These are phyloP conservation scores for Ganoderma lingzhi DNA, from an alignment of 1,284 basidiomycete genomes.

Conservation along the genomic window DNA sequence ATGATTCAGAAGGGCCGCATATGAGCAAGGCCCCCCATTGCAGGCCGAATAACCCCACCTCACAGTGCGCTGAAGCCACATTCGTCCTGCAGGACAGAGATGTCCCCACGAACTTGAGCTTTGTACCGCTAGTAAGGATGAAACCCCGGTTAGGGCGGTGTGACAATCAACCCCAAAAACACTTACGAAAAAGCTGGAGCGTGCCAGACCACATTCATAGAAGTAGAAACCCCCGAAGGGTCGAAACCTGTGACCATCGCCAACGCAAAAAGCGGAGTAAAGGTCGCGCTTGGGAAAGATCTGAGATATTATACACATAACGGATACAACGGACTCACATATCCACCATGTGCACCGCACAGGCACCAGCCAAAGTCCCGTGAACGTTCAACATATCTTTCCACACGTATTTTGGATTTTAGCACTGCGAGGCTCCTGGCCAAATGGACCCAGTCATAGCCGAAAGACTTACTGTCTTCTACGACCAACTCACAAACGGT, in stretches of 20 bases:
- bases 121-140: conserved; percentile 28
- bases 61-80: conserved; percentile 34
- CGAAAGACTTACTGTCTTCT: conserved; percentile 33
- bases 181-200: conserved; percentile 35
- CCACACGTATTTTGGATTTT: background rate
- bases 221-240: conserved; percentile 36
- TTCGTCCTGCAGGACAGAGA: conserved; percentile 34
- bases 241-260: conserved; percentile 32
- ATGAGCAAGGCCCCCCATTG: background rate
- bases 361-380: conserved; percentile 37
- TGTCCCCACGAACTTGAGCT: conserved; percentile 35
- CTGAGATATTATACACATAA: background rate
- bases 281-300: conserved; percentile 31
- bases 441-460: background rate
- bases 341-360: conserved; percentile 37
- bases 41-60: conserved; percentile 29
- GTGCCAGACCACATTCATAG: conserved; percentile 40
- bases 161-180: background rate
- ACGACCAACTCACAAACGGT: conserved; percentile 39
- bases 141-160: background rate
- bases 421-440: background rate
- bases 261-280: conserved; percentile 35
- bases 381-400: conserved; percentile 43
- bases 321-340: conserved; percentile 32
- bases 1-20: background rate